phyloP scores from a whole-genome alignment of 768 basidiomycete species.

The Kwoniella pini region DNA sequence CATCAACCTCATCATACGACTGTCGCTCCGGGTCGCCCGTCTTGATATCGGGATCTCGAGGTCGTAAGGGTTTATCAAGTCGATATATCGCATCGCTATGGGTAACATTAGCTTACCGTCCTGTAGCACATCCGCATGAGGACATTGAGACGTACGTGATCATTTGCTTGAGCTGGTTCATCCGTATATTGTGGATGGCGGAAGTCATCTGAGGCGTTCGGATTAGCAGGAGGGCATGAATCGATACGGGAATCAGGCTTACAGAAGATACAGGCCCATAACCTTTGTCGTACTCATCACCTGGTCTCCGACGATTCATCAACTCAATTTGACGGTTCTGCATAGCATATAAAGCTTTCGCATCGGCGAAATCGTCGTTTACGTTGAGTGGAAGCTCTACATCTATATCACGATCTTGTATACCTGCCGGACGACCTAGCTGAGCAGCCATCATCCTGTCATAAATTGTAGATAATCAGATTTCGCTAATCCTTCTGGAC shows the following conservation, averaged over 20 bases:
- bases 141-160: slow-evolving; percentile 28
- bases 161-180: slow-evolving; percentile 39
- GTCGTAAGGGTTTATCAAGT: slow-evolving; percentile 29
- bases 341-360: slow-evolving; percentile 25
- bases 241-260: too few relatives aligned
- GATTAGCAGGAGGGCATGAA: too few relatives aligned
- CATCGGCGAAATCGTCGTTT: slow-evolving; percentile 38
- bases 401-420: slow-evolving; percentile 44
- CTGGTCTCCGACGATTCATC: slow-evolving; percentile 18
- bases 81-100: slow-evolving; percentile 34
- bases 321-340: slow-evolving; percentile 35
- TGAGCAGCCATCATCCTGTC: slow-evolving; percentile 36
- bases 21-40: slow-evolving; percentile 2
- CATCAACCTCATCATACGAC: slow-evolving; percentile 28
- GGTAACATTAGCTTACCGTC: neutral
- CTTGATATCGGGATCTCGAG: slow-evolving; percentile 1
- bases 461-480: neutral
- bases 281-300: slow-evolving; percentile 32
- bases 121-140: neutral
- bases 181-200: slow-evolving; percentile 37
- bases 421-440: slow-evolving; percentile 36
- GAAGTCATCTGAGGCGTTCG: slow-evolving; percentile 51
- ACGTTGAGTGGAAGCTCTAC: slow-evolving; percentile 37
- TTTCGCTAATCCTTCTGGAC: neutral
- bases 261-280: slow-evolving; percentile 41